These are phyloP conservation scores for Lodderomyces parapsilosis DNA, from an alignment of 1,139 yeast species.

Conservation along the genomic window DNA sequence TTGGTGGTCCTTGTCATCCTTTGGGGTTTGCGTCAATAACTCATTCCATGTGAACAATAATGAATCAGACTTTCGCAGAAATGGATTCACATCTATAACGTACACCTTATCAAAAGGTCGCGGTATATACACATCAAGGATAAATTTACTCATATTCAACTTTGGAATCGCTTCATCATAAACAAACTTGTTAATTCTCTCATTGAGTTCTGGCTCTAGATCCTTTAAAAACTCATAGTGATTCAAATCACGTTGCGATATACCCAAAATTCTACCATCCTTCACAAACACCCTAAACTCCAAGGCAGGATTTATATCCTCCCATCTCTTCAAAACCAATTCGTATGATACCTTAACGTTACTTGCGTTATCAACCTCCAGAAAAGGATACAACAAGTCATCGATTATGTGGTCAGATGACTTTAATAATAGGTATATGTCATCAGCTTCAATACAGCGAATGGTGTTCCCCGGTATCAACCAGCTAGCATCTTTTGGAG, in stretches of 20 bases:
- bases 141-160: constrained; percentile 32
- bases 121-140: constrained; percentile 81
- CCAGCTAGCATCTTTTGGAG: constrained; percentile 95
- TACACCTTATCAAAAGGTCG: constrained; percentile 64
- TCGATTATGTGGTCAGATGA: constrained; percentile 86
- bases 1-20: constrained; percentile 17
- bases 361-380: constrained; percentile 26
- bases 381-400: constrained; percentile 75
- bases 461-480: constrained; percentile 75
- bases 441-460: constrained; percentile 68
- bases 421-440: constrained; percentile 74
- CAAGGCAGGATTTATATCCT: constrained; percentile 75
- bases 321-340: constrained; percentile 80
- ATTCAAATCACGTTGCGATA: constrained; percentile 83
- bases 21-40: constrained; percentile 31
- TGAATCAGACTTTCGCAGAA: constrained; percentile 72
- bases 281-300: constrained; percentile 86
- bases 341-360: constrained; percentile 40
- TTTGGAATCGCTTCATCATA: constrained; percentile 36
- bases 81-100: constrained; percentile 85
- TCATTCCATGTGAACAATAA: constrained; percentile 85
- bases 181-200: constrained; percentile 56
- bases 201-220: constrained; percentile 45
- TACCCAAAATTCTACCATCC: constrained; percentile 61
- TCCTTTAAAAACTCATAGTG: constrained; percentile 66